Evolutionary conservation across 2,329 filamentous ascomycete genomes (phyloP).

Genomic region (Hypoxylon sp.): DNA sequence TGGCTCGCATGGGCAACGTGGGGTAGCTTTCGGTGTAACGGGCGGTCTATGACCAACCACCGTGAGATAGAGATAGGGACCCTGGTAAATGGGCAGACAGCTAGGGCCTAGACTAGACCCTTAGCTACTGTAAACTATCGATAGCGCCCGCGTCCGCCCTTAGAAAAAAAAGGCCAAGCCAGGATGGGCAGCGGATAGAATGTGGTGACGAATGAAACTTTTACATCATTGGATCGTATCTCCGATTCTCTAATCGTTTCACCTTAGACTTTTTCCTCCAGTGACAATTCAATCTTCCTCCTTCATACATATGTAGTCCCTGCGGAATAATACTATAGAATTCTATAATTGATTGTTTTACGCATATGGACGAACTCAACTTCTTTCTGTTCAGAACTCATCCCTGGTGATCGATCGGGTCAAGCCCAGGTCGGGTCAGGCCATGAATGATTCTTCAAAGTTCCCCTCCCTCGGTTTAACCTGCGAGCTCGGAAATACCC

Average conservation of each 20-base stretch:
- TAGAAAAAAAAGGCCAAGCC: constrained; percentile 10
- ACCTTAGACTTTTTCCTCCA: constrained; percentile 18
- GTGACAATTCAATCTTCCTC: neutral
- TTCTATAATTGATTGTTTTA: neutral
- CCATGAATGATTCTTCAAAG: constrained; percentile 26
- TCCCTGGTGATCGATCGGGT: constrained; percentile 22
- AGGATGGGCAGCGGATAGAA: constrained; percentile 1
- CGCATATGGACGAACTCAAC: constrained; percentile 21
- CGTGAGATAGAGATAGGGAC: neutral
- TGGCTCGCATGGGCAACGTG: neutral
- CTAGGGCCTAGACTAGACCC: neutral
- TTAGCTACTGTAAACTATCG: constrained; percentile 16
- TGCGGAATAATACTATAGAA: neutral
- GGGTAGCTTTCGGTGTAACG: constrained; percentile 27
- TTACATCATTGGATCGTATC: constrained; percentile 44
- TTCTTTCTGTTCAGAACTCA: constrained; percentile 1
- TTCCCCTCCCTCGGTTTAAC: constrained; percentile 28
- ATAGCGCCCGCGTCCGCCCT: constrained; percentile 22
- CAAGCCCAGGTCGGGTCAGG: constrained; percentile 7
- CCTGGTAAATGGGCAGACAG: too few species aligned
- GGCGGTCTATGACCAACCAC: constrained; percentile 29
- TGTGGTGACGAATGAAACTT: constrained; percentile 28
- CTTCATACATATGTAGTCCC: neutral
- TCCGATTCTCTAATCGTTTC: constrained; percentile 37
- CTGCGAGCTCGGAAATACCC: constrained; percentile 37